Base-by-base conservation (phyloP, 108 stramenopile species). In the Cyclotella kingstonii region DNA sequence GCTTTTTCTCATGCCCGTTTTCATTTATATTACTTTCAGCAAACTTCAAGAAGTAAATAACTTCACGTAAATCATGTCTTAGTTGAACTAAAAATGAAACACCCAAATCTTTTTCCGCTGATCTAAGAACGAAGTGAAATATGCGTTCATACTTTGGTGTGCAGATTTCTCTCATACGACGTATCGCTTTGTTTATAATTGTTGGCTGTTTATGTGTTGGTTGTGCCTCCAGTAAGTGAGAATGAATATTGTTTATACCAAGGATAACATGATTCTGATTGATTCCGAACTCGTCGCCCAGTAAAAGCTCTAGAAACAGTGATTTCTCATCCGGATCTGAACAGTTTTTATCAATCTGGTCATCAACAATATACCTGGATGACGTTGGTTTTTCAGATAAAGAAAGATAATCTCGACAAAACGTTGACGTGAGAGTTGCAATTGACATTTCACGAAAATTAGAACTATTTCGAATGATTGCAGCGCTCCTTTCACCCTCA, bases 61-160 rank as follows among this genome's bases (percentile, higher is more conserved):
- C 18, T 12, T 51, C 66, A 15, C 76, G 56, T 1, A 86, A 39
- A 69, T 89, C 84, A 33, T 79, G 70, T 30, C 88, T 77, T 10
- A 89, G 57, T 12, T 63, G 61, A 18, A 89, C 66, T 10, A 89
- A 39, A 53, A 86, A 84, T 22, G 49, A 69, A 53, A 89, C 81
- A 3, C 82, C 83, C 29, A 75, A 50, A 41, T 69, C 63, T n/a
- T 67, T 17, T 1, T 80, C 56, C 27, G 84, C 78, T 29, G 79
- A 80, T 39, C 74, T 72, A 27, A 89, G 52, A 12, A 89, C 51
- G 39, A 63, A 73, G 12, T 74, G 64, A 22, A 84, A 69, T 2
- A 82, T 46, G 8, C 47, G 52, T 67, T 89, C 84, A 57, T 84
- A 84, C 14, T 27, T 45, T 14, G 88, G 83, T 15, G 84, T 81